Base-by-base conservation (phyloP, 2,329 filamentous ascomycete species). In the Zalaria sp. region DNA sequence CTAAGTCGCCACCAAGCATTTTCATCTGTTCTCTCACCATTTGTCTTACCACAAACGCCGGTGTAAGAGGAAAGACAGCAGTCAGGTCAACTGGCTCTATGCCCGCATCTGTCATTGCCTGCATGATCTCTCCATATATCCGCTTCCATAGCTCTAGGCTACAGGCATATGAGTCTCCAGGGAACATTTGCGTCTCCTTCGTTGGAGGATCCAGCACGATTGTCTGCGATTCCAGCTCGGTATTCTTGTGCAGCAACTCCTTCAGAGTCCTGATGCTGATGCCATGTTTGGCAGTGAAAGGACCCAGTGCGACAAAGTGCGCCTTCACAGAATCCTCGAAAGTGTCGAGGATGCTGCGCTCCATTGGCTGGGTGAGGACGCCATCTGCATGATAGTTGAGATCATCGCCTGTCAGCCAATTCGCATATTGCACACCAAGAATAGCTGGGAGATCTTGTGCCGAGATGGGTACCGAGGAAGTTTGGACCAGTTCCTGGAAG, bases 401-500 rank as follows among this genome's bases (percentile, higher is more conserved):
- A n/a, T 32, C 7, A 7, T 32, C 29, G 29, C n/a, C 29, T n/a
- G 41, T 11, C 1, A 44, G 25, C 43, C 43, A 44, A 28, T 44
- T 38, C 4, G 38, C 32, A 27, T 44, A 38, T 5, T 41, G 36
- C 8, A 44, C 39, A 10, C 39, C 43, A 9, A 44, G n/a, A 3
- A 38, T 31, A 27, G 10, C 34, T 25, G 40, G 39, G 26, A 44
- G 25, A 31, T 28, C 35, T 18, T 37, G 35, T n/a, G 40, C 8
- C 11, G 40, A 37, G 5, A 44, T 26, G 2, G 31, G 31, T 6
- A 28, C 28, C 37, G 28, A 9, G 3, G 43, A 35, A 27, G 4
- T 44, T 8, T 41, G 18, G 10, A 44, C 25, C 3, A 44, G 26
- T 32, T 38, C 25, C n/a, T 41, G 28, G 18, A 44, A 44, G 8